Evolutionary conservation across 2,329 filamentous ascomycete genomes (phyloP), one percentile per base, ranked within the genome.

Genomic region (Penicillium palitans): DNA sequence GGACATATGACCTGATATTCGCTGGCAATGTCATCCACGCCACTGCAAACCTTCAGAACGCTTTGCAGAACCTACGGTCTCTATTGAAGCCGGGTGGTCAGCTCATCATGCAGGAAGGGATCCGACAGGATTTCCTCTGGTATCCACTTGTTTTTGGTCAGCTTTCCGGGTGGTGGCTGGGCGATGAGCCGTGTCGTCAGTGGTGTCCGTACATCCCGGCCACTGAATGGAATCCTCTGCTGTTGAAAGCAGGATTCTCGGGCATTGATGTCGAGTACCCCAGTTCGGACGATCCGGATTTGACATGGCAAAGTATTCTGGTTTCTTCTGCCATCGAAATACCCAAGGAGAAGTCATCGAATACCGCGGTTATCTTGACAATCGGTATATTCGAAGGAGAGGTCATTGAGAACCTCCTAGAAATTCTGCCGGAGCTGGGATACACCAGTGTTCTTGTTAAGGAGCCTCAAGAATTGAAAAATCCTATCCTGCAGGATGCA

Each of bases 11-110:
- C 47, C 42, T 77, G 33, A 68, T 77, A 12, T 62, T 76, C 3
- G 74, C 72, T 4, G 62, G 63, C 5, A 69, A 72, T 50, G 74
- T 75, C 5, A 61, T 76, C 21, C 72, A 76, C 37, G 73, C 72
- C 0, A 74, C 73, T 2, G 55, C 58, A 6, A 57, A 60, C 29
- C 45, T 67, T 9, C 41, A 55, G 2, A 41, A 40, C 4, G 31
- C 60, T 19, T 40, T 67, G 19, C 15, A 41, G 19, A 63, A 64
- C n/a, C 13, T 67, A 24, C 50, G 62, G 7, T 62, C 59, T 19
- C 39, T 67, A 19, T 56, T 67, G 37, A 55, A 61, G n/a, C 59
- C 63, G 1, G 63, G 65, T 33, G 65, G 65, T 2, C 58, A 66
- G 33, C 52, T 67, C 7, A 59, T 67, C 12, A 67, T 67, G 62